Base-by-base conservation (phyloP, 148 eudicot genomes). In the Cornus suecica region DNA sequence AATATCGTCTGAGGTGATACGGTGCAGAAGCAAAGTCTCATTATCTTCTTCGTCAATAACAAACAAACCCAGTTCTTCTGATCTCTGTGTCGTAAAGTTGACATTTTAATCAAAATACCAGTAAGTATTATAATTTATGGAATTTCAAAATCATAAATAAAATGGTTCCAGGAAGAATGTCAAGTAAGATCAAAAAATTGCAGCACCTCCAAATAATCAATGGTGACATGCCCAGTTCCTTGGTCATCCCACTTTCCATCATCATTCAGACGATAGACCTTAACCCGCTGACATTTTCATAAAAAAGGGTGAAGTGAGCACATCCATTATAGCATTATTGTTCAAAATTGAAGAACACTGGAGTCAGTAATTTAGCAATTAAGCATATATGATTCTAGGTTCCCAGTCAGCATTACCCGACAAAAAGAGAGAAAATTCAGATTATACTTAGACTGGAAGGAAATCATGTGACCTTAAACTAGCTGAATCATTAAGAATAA, bases 241-340 rank as follows among this genome's bases (percentile, higher is more conserved):
- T 90, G 98, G 84, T 96, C 99, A 81, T 96, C 99, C 99, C 99
- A 96, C 79, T 96, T 93, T 68, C 99, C 97, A 76, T 93, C 98
- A 51, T 85, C 91, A 78, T 80, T 90, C 78, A 90, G 78, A 24
- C 98, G 94, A 79, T 96, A 96, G 45, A 91, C 94, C 84, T 91
- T 93, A 26, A 91, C 99, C 67, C 94, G 90, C 99, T 96, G 90
- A 73, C 70, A 74, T 56, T 60, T 18, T 10, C 56, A 51, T 29
- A 30, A 48, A 32, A 77, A 27, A 48, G 23, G 71, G 15, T 24
- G 10, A 31, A 54, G 65, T 5, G 15, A 69, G 34, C 65, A 68
- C 29, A 28, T 11, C 26, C 1, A 51, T 26, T 8, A 22, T 25
- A 61, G 69, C 31, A 62, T 60, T 48, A 15, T 29, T 37, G 67